phyloP scores from a whole-genome alignment of 2,329 filamentous ascomycete species.

The Cercospora zeae-maydis region DNA sequence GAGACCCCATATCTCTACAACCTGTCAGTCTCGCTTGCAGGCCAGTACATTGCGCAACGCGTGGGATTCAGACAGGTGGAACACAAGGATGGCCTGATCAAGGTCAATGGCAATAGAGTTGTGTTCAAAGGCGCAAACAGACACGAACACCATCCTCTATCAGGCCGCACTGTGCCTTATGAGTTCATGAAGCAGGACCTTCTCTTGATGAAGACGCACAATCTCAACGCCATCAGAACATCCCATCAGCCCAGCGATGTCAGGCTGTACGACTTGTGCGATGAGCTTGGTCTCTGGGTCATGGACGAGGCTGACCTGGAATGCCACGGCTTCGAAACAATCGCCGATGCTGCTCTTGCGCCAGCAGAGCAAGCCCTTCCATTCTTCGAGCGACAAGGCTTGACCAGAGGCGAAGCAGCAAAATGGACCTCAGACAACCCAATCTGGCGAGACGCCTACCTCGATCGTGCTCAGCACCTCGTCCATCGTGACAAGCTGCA shows the following conservation, averaged over 20 bases:
- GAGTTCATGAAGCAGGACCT: slow-evolving; percentile 62
- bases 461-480: slow-evolving; percentile 63
- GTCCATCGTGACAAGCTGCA: slow-evolving; percentile 69
- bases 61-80: slow-evolving; percentile 64
- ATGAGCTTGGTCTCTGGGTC: slow-evolving; percentile 65
- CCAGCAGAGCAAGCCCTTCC: slow-evolving; percentile 56
- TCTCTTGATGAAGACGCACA: slow-evolving; percentile 65
- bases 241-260: slow-evolving; percentile 67
- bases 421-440: slow-evolving; percentile 60
- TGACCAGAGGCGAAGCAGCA: slow-evolving; percentile 54
- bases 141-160: slow-evolving; percentile 65
- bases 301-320: slow-evolving; percentile 55
- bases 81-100: slow-evolving; percentile 57
- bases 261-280: slow-evolving; percentile 56
- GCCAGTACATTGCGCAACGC: slow-evolving; percentile 49
- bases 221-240: slow-evolving; percentile 67
- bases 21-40: slow-evolving; percentile 45
- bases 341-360: slow-evolving; percentile 28
- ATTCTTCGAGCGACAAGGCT: slow-evolving; percentile 45
- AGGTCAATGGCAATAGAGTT: slow-evolving; percentile 61
- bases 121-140: slow-evolving; percentile 63
- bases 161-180: slow-evolving; percentile 60
- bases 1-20: slow-evolving; percentile 62
- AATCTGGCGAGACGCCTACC: slow-evolving; percentile 60
- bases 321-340: slow-evolving; percentile 44